Evolutionary conservation across 1,284 basidiomycete genomes (phyloP).

Genomic region (Schizopora paradoxa): DNA sequence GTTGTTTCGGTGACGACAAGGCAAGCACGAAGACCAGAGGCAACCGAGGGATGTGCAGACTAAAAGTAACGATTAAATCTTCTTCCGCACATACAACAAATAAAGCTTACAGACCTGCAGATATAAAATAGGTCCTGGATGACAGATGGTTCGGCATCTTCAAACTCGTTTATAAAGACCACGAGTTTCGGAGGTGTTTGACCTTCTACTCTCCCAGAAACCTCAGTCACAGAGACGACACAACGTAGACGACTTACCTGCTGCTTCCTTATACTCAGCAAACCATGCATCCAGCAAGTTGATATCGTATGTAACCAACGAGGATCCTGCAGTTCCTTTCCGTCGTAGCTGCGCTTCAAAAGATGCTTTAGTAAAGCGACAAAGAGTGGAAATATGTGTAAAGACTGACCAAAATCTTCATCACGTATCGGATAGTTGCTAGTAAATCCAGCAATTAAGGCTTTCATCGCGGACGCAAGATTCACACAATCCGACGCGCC

Average conservation of each 20-base stretch:
- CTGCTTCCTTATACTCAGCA: conserved; percentile 31
- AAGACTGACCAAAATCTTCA: conserved; percentile 26
- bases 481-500: conserved; percentile 56
- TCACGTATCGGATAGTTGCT: conserved; percentile 29
- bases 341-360: conserved; percentile 12
- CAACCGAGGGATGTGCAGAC: conserved; percentile 39
- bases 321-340: conserved; percentile 37
- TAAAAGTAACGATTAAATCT: conserved; percentile 26
- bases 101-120: conserved; percentile 44
- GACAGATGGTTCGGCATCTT: conserved; percentile 54
- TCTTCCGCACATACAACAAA: neutral
- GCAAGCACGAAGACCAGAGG: conserved; percentile 59
- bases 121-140: conserved; percentile 65
- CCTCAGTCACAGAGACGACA: neutral
- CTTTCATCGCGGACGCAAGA: conserved; percentile 48
- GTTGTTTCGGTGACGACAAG: conserved; percentile 46
- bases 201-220: conserved; percentile 14
- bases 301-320: conserved; percentile 54
- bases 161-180: conserved; percentile 62
- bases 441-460: conserved; percentile 50
- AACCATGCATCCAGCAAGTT: conserved; percentile 55
- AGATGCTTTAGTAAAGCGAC: conserved; percentile 1
- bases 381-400: conserved; percentile 7
- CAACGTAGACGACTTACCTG: conserved; percentile 28
- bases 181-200: conserved; percentile 36